Percentiles rank a stretch among this genome's conserved stretches.
phyloP scores from a whole-genome alignment of 2,329 filamentous ascomycete genomes.

The Elsinoe arachidis region DNA sequence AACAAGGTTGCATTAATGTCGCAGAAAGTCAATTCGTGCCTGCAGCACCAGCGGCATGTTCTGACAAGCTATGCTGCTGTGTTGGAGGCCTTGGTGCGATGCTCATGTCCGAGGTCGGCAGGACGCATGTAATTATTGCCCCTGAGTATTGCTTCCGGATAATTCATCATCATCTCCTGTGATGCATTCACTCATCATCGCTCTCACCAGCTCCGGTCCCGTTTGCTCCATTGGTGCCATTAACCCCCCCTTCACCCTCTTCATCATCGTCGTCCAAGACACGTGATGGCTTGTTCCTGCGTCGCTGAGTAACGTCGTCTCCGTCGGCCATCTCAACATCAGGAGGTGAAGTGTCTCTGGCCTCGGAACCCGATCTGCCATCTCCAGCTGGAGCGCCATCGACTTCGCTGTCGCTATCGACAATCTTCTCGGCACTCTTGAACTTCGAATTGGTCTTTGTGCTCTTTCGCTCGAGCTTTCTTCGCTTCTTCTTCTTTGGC shows the following conservation, averaged over 20 bases:
- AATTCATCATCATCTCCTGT: no score
- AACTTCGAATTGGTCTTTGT: slow-evolving; percentile 50
- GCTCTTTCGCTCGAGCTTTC: slow-evolving; percentile 49
- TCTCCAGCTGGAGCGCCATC: slow-evolving; percentile 25
- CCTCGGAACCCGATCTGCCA: slow-evolving; percentile 25
- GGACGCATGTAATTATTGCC: no score
- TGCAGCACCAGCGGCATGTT: no score
- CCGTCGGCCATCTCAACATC: slow-evolving; percentile 17
- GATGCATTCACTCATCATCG: slow-evolving; percentile 10
- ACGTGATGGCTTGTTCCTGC: slow-evolving; percentile 25
- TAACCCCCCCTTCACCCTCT: slow-evolving; percentile 19
- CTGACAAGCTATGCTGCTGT: no score
- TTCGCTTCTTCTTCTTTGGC: slow-evolving; percentile 51
- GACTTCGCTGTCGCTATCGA: slow-evolving; percentile 61
- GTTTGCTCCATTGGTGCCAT: slow-evolving; percentile 14
- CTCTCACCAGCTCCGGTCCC: slow-evolving; percentile 14
- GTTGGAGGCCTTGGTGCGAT: no score
- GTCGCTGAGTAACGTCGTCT: slow-evolving; percentile 16
- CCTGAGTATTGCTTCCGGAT: no score
- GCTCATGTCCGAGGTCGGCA: no score
- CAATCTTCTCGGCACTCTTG: slow-evolving; percentile 78
- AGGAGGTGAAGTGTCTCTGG: slow-evolving; percentile 23
- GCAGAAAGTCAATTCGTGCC: no score
- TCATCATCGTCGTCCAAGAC: slow-evolving; percentile 29
- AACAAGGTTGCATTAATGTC: no score